Evolutionary conservation across 179 eudicot species (phyloP).

Genomic region (Gypsophila paniculata): DNA sequence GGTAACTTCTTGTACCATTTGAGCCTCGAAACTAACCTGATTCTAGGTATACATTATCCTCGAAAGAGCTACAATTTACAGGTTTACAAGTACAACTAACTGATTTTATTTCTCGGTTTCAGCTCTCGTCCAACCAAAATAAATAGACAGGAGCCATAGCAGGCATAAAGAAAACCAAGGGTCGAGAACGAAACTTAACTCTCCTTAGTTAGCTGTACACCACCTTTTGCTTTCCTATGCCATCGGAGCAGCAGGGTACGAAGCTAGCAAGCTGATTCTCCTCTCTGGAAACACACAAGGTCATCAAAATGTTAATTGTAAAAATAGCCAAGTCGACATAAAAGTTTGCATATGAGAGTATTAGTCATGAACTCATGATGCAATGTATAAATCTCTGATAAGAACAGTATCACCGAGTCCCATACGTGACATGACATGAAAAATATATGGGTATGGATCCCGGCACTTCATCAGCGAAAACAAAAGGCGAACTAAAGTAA

Average conservation of each 20-base stretch:
- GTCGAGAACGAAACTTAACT: conserved; percentile 36
- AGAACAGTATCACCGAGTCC: no score
- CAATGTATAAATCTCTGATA: neutral
- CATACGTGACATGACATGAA: no score
- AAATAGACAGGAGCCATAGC: conserved; percentile 35
- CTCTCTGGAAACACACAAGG: conserved; percentile 41
- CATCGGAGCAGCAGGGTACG: conserved; percentile 41
- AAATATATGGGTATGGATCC: no score
- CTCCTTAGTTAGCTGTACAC: conserved; percentile 75
- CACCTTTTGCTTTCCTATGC: conserved; percentile 36
- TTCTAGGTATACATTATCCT: conserved; percentile 52
- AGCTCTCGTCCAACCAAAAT: conserved; percentile 41
- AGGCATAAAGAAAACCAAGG: conserved; percentile 27
- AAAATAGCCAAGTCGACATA: neutral
- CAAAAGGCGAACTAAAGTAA: no score
- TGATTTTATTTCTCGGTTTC: conserved; percentile 36
- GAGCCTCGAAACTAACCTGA: conserved; percentile 58
- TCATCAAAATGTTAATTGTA: neutral
- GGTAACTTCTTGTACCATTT: conserved; percentile 42
- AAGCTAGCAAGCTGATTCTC: conserved; percentile 59
- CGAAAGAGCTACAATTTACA: conserved; percentile 37
- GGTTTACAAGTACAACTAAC: conserved; percentile 50
- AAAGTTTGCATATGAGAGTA: neutral
- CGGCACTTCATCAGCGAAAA: no score
- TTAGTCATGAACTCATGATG: neutral